A percentile compares a stretch with the other conserved stretches of the same genome.
These are phyloP conservation scores for Pichia membranifaciens DNA, from an alignment of 805 yeast species.

Conservation along the genomic window DNA sequence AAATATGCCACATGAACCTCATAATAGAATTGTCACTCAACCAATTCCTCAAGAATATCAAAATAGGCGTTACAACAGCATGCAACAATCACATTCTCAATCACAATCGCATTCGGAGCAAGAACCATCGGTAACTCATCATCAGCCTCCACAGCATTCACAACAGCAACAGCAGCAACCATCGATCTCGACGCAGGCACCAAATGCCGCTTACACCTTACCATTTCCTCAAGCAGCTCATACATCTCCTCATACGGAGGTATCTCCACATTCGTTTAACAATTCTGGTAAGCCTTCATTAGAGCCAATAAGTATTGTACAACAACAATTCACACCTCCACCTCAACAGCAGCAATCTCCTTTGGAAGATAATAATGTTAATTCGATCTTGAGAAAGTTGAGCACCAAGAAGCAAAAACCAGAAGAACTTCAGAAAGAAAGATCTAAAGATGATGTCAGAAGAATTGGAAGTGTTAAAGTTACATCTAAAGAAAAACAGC, in stretches of 20 bases:
- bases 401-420: slow-evolving; percentile 25
- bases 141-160: slow-evolving; percentile 15
- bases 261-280: slow-evolving; percentile 19
- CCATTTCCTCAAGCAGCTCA: slow-evolving; percentile 40
- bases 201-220: slow-evolving; percentile 38
- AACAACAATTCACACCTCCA: slow-evolving; percentile 17
- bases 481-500: slow-evolving; percentile 49
- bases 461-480: slow-evolving; percentile 58
- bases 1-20: slow-evolving; percentile 15
- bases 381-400: slow-evolving; percentile 30
- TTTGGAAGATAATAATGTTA: slow-evolving; percentile 17
- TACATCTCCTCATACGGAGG: slow-evolving; percentile 30
- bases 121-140: slow-evolving; percentile 15
- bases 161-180: slow-evolving; percentile 1
- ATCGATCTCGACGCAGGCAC: slow-evolving; percentile 7
- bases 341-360: slow-evolving; percentile 18
- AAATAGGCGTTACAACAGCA: slow-evolving; percentile 7
- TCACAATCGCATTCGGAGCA: slow-evolving; percentile 30
- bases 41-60: slow-evolving; percentile 22
- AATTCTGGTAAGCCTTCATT: slow-evolving; percentile 12
- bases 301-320: slow-evolving; percentile 13
- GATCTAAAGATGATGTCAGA: slow-evolving; percentile 35
- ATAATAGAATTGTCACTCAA: slow-evolving; percentile 22
- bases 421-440: not conserved
- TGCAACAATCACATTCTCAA: slow-evolving; percentile 9